Evolutionary conservation across 768 basidiomycete species (phyloP).

Genomic region (Russula compacta): DNA sequence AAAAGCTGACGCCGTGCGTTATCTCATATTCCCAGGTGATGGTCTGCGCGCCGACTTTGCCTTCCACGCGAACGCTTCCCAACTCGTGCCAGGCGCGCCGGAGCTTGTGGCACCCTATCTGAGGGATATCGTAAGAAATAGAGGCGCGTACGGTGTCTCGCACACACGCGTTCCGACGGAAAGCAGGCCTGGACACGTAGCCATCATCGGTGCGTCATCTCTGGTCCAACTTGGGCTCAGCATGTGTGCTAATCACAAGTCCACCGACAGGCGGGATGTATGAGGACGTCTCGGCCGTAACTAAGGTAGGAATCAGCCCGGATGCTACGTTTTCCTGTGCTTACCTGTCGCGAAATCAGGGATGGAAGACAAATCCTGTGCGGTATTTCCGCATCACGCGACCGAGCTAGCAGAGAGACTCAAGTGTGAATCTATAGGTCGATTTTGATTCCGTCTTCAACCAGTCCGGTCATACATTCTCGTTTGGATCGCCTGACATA

Average conservation of each 20-base stretch:
- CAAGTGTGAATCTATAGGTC: slow-evolving; percentile 28
- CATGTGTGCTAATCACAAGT: not conserved
- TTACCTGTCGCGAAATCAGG: slow-evolving; percentile 33
- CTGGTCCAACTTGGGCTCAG: not conserved
- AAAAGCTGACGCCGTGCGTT: not conserved
- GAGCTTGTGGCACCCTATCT: slow-evolving; percentile 66
- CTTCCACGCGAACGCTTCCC: slow-evolving; percentile 55
- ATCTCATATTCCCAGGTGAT: slow-evolving; percentile 42
- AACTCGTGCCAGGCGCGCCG: slow-evolving; percentile 40
- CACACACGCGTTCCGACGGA: slow-evolving; percentile 86
- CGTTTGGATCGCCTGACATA: slow-evolving; percentile 85
- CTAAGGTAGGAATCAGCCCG: slow-evolving; percentile 42
- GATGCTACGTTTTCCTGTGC: not conserved
- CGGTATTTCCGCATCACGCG: not conserved
- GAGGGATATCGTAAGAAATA: slow-evolving; percentile 50
- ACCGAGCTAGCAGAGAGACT: not conserved
- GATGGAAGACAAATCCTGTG: slow-evolving; percentile 82
- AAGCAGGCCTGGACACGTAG: slow-evolving; percentile 81
- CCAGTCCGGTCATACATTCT: slow-evolving; percentile 65
- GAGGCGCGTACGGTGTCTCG: slow-evolving; percentile 76
- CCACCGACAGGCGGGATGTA: slow-evolving; percentile 63
- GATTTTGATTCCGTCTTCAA: slow-evolving; percentile 89
- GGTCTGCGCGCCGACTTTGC: slow-evolving; percentile 77
- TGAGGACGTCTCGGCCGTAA: slow-evolving; percentile 83
- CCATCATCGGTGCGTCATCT: slow-evolving; percentile 55